These are phyloP conservation scores for Hymenoscyphus repandus DNA, from an alignment of 2,329 filamentous ascomycete genomes.

Conservation along the genomic window DNA sequence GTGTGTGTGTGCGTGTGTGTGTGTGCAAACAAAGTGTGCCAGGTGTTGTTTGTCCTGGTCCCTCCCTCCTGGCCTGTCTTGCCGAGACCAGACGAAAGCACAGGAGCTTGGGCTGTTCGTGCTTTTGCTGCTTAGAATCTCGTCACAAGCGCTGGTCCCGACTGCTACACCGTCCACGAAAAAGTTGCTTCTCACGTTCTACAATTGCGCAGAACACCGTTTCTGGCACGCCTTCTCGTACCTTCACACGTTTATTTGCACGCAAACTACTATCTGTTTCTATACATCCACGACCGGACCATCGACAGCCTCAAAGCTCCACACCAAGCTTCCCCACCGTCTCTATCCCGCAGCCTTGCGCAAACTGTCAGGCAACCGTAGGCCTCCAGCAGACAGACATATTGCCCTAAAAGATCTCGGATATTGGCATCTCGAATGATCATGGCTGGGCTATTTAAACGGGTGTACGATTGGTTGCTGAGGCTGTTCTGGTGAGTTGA, in stretches of 20 bases:
- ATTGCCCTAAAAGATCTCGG: background rate
- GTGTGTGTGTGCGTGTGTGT: no score
- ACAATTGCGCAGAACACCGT: constrained; percentile 10
- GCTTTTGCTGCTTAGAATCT: constrained; percentile 9
- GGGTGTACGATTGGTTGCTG: constrained; percentile 97
- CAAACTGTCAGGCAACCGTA: constrained; percentile 19
- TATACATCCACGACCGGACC: constrained; percentile 5
- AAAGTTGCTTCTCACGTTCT: constrained; percentile 8
- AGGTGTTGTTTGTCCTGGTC: background rate
- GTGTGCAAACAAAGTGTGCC: no score
- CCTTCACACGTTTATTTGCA: constrained; percentile 12
- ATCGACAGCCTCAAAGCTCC: constrained; percentile 10
- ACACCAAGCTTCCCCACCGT: constrained; percentile 13
- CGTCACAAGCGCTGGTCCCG: constrained; percentile 24
- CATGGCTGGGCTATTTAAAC: constrained; percentile 90
- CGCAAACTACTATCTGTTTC: constrained; percentile 10
- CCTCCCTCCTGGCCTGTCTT: background rate
- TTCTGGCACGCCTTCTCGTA: background rate
- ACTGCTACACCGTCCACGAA: constrained; percentile 22
- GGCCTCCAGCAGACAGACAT: background rate
- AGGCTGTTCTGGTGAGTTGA: constrained; percentile 89
- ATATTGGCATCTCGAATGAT: constrained; percentile 28
- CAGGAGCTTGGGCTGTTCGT: constrained; percentile 9
- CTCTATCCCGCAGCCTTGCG: constrained; percentile 24
- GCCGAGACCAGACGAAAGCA: background rate